Evolutionary conservation across 768 basidiomycete genomes (phyloP), one percentile per base, ranked within the genome.

Genomic region (Mrakia hoshinonis): DNA sequence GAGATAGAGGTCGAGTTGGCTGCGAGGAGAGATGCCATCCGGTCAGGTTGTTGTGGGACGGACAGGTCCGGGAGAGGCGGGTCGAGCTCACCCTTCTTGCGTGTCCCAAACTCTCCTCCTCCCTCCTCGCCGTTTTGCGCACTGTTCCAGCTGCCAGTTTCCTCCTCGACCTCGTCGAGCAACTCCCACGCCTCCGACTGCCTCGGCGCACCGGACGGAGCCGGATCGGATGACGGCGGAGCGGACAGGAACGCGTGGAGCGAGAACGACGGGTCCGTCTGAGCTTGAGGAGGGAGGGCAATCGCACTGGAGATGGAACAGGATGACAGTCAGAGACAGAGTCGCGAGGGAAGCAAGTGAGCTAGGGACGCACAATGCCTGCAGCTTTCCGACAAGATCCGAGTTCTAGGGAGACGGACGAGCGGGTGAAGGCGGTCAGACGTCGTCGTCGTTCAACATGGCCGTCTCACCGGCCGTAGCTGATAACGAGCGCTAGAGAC

Each of bases 371-470:
- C 13, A 67, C 70, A 72, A 72, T 11, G 26, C 55, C 38, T 72
- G 70, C 2, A 72, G 70, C 36, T 67, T 72, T 54, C 15, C 10
- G 20, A 72, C 51, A 26, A 72, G 65, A 31, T 72, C 70, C 1
- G 46, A 15, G 55, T 72, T 72, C 70, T 68, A 18, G 48, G 9
- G 38, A 48, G 63, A 3, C 24, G 31, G 46, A 20, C 43, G 63
- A 22, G 31, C 7, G 38, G 61, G 20, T 9, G 26, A 64, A 46
- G 26, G 64, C 26, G 34, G 13, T 22, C 15, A 34, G n/a, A n/a
- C n/a, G 12, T 49, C 20, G 49, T n/a, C 31, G 18, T 7, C 18
- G 60, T n/a, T 64, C 24, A 64, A 39, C 62, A 39, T 31, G 20
- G n/a, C 11, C n/a, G 1, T 46, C 43, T 6, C n/a, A 12, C 24